Percentiles rank a stretch among this genome's conserved stretches.
These are phyloP conservation scores for Leccinum variicolor DNA, from an alignment of 768 basidiomycete species.

Conservation along the genomic window DNA sequence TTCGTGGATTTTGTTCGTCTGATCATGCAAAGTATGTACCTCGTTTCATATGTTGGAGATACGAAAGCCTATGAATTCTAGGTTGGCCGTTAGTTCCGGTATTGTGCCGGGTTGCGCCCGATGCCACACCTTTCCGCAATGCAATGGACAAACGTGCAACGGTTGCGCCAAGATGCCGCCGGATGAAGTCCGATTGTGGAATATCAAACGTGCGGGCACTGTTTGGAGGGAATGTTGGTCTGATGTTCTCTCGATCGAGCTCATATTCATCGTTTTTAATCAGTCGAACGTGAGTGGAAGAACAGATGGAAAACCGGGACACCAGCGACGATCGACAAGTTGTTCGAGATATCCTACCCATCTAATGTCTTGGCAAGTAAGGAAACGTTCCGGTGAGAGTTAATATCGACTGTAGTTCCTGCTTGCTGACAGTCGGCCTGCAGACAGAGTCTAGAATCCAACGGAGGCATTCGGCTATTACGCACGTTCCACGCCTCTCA, in stretches of 20 bases:
- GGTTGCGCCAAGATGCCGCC: constrained; percentile 46
- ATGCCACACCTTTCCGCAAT: constrained; percentile 47
- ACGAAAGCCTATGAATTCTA: constrained; percentile 22
- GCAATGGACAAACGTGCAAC: constrained; percentile 44
- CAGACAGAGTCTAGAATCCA: constrained; percentile 34
- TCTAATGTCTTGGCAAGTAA: constrained; percentile 34
- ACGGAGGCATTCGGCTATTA: constrained; percentile 41
- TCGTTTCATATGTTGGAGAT: not conserved
- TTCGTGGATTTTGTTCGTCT: constrained; percentile 56
- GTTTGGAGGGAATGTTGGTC: constrained; percentile 52
- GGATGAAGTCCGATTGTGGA: constrained; percentile 43
- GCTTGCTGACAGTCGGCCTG: constrained; percentile 2
- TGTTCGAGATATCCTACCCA: constrained; percentile 48
- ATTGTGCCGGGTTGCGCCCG: constrained; percentile 48
- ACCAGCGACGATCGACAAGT: constrained; percentile 47
- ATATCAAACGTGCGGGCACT: constrained; percentile 44
- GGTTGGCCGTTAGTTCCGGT: constrained; percentile 50
- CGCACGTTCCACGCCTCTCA: constrained; percentile 62
- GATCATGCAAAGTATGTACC: constrained; percentile 51
- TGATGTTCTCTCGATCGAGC: constrained; percentile 14
- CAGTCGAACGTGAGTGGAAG: constrained; percentile 55
- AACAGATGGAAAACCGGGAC: constrained; percentile 31
- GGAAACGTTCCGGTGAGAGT: constrained; percentile 45
- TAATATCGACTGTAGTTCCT: not conserved
- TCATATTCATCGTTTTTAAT: constrained; percentile 29